Conservation (phyloP, 352 stramenopile genomes). For the Phytophthora idaei region DNA sequence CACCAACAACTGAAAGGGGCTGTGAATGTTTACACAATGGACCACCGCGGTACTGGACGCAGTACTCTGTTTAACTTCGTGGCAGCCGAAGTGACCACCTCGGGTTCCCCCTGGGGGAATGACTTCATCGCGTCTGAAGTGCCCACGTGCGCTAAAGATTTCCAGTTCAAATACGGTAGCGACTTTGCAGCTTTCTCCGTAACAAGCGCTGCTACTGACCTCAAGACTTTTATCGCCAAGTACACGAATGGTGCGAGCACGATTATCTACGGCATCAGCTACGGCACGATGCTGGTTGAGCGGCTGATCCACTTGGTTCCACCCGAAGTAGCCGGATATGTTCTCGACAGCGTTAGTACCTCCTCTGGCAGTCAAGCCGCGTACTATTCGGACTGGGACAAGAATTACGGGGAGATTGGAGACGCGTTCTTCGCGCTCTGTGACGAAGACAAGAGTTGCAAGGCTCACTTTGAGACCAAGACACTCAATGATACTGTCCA, state of each 20-base stretch:
- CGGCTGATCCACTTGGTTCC: conserved; percentile 53
- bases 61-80: conserved; percentile 40
- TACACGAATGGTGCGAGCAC: conserved; percentile 26
- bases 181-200: conserved; percentile 41
- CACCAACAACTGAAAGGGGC: conserved; percentile 30
- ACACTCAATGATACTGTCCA: conserved; percentile 24
- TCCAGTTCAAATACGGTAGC: conserved; percentile 36
- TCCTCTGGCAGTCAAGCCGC: background rate
- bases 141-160: conserved; percentile 35
- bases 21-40: conserved; percentile 56
- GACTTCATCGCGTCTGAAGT: conserved; percentile 31
- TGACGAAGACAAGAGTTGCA: conserved; percentile 23
- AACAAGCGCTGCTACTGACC: conserved; percentile 41
- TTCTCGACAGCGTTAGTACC: conserved; percentile 44
- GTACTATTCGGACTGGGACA: conserved; percentile 46
- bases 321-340: conserved; percentile 38
- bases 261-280: conserved; percentile 62
- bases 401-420: conserved; percentile 38
- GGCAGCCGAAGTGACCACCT: conserved; percentile 30
- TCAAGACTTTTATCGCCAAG: conserved; percentile 30
- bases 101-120: conserved; percentile 25
- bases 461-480: conserved; percentile 16
- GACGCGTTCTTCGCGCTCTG: conserved; percentile 33
- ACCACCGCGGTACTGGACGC: conserved; percentile 49
- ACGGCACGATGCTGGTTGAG: conserved; percentile 54